Evolutionary conservation across 768 basidiomycete species (phyloP), one percentile per base, ranked within the genome.

Genomic region (Fomitopsis pulvina): DNA sequence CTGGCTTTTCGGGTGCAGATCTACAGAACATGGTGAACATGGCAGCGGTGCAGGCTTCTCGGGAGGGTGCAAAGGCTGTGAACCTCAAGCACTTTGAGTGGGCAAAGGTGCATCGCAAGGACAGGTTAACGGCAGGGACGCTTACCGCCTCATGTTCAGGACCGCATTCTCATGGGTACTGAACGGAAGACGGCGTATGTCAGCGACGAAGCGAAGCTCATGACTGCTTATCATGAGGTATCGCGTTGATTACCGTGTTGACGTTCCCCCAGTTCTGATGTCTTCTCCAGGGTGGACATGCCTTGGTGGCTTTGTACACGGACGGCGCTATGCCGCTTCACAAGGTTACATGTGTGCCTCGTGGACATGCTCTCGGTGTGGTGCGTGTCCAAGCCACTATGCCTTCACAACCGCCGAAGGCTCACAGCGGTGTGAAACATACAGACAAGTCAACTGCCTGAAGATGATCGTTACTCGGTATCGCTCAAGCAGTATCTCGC

Each of bases 1-100:
- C 94, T 7, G 95, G 95, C 2, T 96, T 99, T 71, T 94, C 92
- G 43, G 96, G 96, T 34, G 95, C 95, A 18, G 95, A 98, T 69
- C 65, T 98, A 30, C 91, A 98, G 65, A 98, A 98, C 64, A 81
- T 98, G 78, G 87, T 97, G 59, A 99, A 99, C 60, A 80, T 89
- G 74, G 96, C 96, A 12, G 96, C 96, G 3, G 90, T 98, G 47
- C 89, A 95, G 65, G 96, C 96, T 9, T 84, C 92, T 11, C 84
- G 89, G 60, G 90, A 97, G 57, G 81, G 78, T 7, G 85, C 80
- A 38, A 75, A 71, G 42, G 76, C 80, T 53, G 92, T 99, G 5
- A 69, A 68, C 21, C 66, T 88, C 52, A 81, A 76, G 55, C 93
- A 99, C 65, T 89, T 98, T 63, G 95, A 98, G 71, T 99, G 96